A percentile compares a stretch with the other conserved stretches of the same genome.
phyloP scores from a whole-genome alignment of 2,329 filamentous ascomycete species.

The Dendrostoma leiphaemia region DNA sequence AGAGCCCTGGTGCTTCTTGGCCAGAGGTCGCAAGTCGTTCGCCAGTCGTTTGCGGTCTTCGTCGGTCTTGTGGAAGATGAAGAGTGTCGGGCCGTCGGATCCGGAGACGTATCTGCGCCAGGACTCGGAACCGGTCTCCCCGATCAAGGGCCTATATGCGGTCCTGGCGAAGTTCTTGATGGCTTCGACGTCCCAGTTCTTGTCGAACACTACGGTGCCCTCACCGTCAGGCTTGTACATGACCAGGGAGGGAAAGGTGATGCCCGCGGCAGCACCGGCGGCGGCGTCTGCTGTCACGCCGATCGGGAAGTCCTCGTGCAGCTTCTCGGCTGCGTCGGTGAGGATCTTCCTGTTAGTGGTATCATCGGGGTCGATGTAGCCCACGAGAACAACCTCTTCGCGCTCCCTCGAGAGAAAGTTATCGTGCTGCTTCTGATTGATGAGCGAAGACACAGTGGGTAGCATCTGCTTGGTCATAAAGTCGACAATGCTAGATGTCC shows the following conservation, averaged over 20 bases:
- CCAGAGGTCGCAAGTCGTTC: slow-evolving; percentile 77
- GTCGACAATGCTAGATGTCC: slow-evolving; percentile 56
- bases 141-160: slow-evolving; percentile 83
- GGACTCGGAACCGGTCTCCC: slow-evolving; percentile 94
- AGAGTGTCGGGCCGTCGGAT: slow-evolving; percentile 85
- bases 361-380: slow-evolving; percentile 76
- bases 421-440: slow-evolving; percentile 79
- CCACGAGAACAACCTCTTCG: slow-evolving; percentile 93
- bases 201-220: slow-evolving; percentile 81
- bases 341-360: slow-evolving; percentile 87
- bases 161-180: slow-evolving; percentile 83
- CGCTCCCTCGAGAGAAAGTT: slow-evolving; percentile 92
- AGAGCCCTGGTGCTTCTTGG: slow-evolving; percentile 87
- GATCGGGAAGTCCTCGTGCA: slow-evolving; percentile 91
- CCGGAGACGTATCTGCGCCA: slow-evolving; percentile 89
- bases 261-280: slow-evolving; percentile 85
- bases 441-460: slow-evolving; percentile 82
- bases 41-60: slow-evolving; percentile 83
- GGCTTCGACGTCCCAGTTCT: slow-evolving; percentile 76
- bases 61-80: slow-evolving; percentile 91
- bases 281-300: slow-evolving; percentile 79
- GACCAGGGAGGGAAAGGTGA: slow-evolving; percentile 81
- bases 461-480: slow-evolving; percentile 99
- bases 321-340: slow-evolving; percentile 66
- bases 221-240: slow-evolving; percentile 98